Evolutionary conservation across 192 early-diverging fungal genomes (phyloP), one percentile per base, ranked within the genome.

Genomic region (Geranomyces michiganensis): DNA sequence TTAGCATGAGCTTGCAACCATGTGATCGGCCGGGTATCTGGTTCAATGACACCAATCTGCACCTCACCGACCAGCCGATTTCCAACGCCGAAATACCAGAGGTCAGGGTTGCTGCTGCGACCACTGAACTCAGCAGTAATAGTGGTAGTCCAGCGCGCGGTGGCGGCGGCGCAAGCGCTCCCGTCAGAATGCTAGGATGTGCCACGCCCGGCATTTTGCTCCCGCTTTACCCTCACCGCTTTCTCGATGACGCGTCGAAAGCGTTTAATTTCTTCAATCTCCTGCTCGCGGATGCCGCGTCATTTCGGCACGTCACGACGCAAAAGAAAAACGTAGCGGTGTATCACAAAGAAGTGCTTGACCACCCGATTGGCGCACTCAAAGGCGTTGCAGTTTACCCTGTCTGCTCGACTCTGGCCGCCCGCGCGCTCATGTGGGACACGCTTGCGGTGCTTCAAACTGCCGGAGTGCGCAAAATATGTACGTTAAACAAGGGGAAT

Each of bases 391-490:
- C 63, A 1, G 33, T 27, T 15, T 73, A 36, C 36, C 22, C 58
- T 2, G 58, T 19, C 7, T 8, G 26, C 7, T 7, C 19, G 27
- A 15, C 26, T 43, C 2, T 55, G 29, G 27, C 12, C 22, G 33
- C 21, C 7, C 58, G 27, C 0, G 32, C n/a, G 48, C 15, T 17
- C 24, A 47, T 72, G 15, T 73, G 72, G 72, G 64, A 67, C 36
- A n/a, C 56, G 29, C 12, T 65, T n/a, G 47, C 72, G 12, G 72
- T 73, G 15, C 14, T 73, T 26, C 62, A 73, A 46, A 56, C 61
- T 41, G 63, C 62, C 21, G 72, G 72, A 0, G 62, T 55, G n/a
- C n/a, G 72, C 21, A 73, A 56, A 36, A 30, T 65, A 7, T 73
- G 56, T 70, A n/a, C n/a, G n/a, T n/a, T n/a, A n/a, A n/a, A n/a